A percentile compares a stretch with the other conserved stretches of the same genome.
Evolutionary conservation across 1,139 yeast genomes (phyloP).

Genomic region (Hyphopichia wangnamkhiaoensis): DNA sequence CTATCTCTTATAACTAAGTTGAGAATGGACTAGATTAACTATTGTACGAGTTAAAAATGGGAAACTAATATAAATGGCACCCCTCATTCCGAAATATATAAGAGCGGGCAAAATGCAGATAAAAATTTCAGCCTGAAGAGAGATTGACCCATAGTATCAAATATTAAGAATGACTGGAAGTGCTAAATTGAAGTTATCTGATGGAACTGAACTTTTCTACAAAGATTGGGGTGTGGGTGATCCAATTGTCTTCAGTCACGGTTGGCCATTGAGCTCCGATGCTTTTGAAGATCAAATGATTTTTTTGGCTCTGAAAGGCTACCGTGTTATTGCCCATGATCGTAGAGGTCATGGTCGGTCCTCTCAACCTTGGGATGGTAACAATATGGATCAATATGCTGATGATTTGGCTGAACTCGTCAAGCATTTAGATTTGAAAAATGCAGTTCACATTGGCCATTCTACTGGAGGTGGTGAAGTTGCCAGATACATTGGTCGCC

Average conservation of each 20-base stretch:
- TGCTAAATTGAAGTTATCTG: conserved; percentile 6
- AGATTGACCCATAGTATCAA: no score
- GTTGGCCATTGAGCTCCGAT: conserved; percentile 19
- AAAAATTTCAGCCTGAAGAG: no score
- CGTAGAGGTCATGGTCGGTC: conserved; percentile 20
- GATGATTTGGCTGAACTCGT: conserved; percentile 18
- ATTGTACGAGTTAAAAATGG: no score
- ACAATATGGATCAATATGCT: conserved; percentile 19
- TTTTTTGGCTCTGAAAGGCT: conserved; percentile 17
- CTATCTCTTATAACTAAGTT: no score
- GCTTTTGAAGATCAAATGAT: conserved; percentile 19
- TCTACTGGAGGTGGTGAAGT: conserved; percentile 22
- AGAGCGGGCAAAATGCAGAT: no score
- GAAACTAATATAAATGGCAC: no score
- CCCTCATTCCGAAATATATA: no score
- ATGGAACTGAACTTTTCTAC: conserved; percentile 15
- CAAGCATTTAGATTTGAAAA: conserved; percentile 13
- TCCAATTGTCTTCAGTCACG: conserved; percentile 18
- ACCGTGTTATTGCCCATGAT: conserved; percentile 19
- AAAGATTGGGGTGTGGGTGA: conserved; percentile 18
- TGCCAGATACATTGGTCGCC: conserved; percentile 16
- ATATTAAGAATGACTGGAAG: conserved; percentile 1
- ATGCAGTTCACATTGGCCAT: conserved; percentile 18
- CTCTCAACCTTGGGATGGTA: conserved; percentile 17
- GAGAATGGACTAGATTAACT: no score